Evolutionary conservation across 2,329 filamentous ascomycete species (phyloP).

Genomic region (Paecilomyces sp.): DNA sequence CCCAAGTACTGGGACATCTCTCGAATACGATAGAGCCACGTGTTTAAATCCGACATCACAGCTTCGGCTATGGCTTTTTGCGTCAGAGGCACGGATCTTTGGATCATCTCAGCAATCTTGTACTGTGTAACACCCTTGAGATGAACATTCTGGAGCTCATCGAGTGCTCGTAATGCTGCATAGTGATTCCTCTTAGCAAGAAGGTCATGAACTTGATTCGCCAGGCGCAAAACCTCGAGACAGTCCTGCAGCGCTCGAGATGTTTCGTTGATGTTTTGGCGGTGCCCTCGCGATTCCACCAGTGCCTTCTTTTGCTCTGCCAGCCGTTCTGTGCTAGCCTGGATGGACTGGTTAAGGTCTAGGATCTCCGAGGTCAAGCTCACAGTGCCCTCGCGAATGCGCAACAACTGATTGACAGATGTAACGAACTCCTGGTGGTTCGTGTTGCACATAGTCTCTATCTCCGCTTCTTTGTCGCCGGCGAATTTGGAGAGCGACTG

Average conservation of each 20-base stretch:
- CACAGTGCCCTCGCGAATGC: constrained; percentile 84
- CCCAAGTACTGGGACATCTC: constrained; percentile 95
- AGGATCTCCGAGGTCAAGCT: constrained; percentile 84
- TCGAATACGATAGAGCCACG: constrained; percentile 89
- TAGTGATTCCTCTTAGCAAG: constrained; percentile 93
- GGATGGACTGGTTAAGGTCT: constrained; percentile 87
- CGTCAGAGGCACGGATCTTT: constrained; percentile 87
- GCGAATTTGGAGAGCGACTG: constrained; percentile 76
- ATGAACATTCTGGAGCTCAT: constrained; percentile 94
- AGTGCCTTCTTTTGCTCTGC: constrained; percentile 91
- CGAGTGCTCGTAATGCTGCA: constrained; percentile 82
- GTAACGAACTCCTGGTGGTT: constrained; percentile 95
- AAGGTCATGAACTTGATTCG: constrained; percentile 90
- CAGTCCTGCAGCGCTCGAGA: constrained; percentile 84
- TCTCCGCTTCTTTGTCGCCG: constrained; percentile 78
- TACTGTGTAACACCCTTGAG: constrained; percentile 91
- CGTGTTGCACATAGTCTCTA: constrained; percentile 87
- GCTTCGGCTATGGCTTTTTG: constrained; percentile 91
- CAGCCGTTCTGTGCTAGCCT: constrained; percentile 86
- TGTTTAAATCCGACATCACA: constrained; percentile 94
- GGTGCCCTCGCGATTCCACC: constrained; percentile 83
- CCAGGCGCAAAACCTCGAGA: constrained; percentile 80
- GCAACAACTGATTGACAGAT: constrained; percentile 89
- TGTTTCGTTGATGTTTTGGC: constrained; percentile 93
- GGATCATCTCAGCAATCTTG: constrained; percentile 90